Percentiles rank a stretch among this genome's conserved stretches.
Evolutionary conservation across 257 asterid species (phyloP).

Genomic region (Przewalskia tangutica): DNA sequence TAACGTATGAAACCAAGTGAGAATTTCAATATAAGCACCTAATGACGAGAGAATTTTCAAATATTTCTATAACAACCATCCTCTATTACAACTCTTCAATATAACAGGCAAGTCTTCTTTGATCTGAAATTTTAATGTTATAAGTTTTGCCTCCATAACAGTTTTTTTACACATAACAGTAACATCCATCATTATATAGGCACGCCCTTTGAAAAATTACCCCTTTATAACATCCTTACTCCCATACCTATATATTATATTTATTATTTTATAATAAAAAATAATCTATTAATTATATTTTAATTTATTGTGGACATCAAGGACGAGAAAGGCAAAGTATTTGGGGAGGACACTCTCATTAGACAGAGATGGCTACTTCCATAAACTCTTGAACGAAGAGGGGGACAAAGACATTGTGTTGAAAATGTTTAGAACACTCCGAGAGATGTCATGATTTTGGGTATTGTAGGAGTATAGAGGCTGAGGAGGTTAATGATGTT

Average conservation of each 20-base stretch:
- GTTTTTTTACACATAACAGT: background rate
- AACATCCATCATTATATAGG: background rate
- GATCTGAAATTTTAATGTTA: background rate
- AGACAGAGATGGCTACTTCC: too few species aligned
- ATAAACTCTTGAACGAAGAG: too few species aligned
- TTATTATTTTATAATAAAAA: too few species aligned
- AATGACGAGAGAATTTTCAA: background rate
- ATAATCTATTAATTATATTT: background rate
- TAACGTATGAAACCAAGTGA: background rate
- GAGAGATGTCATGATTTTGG: too few species aligned
- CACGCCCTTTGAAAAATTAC: background rate
- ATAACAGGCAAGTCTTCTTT: background rate
- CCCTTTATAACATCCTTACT: background rate
- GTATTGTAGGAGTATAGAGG: too few species aligned
- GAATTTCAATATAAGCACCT: background rate
- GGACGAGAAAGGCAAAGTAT: too few species aligned
- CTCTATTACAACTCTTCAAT: background rate
- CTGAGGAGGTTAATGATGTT: too few species aligned
- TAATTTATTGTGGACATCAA: too few species aligned
- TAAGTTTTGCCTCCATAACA: background rate
- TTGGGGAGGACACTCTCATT: too few species aligned
- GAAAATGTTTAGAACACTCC: too few species aligned
- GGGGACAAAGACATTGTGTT: too few species aligned
- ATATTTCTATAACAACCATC: background rate
- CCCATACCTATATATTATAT: background rate